Evolutionary conservation across 2,329 filamentous ascomycete species (phyloP), one percentile per base, ranked within the genome.

Genomic region (Claviceps humidiphila): DNA sequence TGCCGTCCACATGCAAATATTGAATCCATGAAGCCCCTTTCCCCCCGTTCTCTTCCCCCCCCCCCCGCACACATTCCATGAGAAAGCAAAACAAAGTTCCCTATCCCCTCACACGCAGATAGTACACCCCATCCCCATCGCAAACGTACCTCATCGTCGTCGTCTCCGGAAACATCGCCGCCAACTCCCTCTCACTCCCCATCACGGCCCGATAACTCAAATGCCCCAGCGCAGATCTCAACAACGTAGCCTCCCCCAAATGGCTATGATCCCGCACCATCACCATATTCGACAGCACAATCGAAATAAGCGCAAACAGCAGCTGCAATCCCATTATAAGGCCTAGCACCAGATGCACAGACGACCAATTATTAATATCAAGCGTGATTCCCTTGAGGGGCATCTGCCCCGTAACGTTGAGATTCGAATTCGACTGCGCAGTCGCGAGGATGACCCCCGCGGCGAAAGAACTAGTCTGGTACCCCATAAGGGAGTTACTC

Each of bases 361-460:
- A 56, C 5, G 51, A 42, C 68, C 67, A 69, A 17, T 64, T 57
- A 2, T 58, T 60, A 20, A 70, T 62, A 0, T 66, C 60, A 5
- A 70, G 55, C 20, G 55, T 53, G 41, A 65, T 61, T 1, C 64
- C 67, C 39, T 61, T 61, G 47, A 62, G 53, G 0, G 68, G 68
- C 47, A 60, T 56, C 22, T 59, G 51, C 2, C 68, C 68, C 0
- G 54, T 51, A 1, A 61, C 54, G 2, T 54, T 39, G 16, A 69
- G 20, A 24, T 55, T 51, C 2, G 54, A 34, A 55, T 68, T 68
- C 39, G 49, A 59, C 53, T 65, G 59, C 0, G 68, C 65, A 3
- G 62, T 61, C 17, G 64, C 57, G 43, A 62, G 65, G 1, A 71
- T 54, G 6, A 68, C 65, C 2, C 69, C 69, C 0, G 66, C 58